phyloP scores from a whole-genome alignment of 805 yeast species.

The Saturnispora ahearnii region DNA sequence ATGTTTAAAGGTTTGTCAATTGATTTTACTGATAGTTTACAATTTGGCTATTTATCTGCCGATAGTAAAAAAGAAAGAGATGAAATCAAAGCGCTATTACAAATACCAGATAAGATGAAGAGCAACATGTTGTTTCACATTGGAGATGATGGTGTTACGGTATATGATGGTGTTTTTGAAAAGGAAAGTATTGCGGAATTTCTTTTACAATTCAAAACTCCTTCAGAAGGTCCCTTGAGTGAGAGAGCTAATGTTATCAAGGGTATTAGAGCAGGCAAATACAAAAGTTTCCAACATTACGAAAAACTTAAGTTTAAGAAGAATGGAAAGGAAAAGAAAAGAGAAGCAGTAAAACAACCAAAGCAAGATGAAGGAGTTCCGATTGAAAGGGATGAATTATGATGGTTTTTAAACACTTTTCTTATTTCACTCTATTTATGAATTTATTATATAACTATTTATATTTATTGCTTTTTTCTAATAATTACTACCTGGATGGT shows the following conservation, averaged over 20 bases:
- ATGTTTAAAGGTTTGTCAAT: constrained; percentile 58
- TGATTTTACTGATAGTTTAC: constrained; percentile 48
- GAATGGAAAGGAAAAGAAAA: constrained; percentile 8
- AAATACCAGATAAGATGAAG: constrained; percentile 11
- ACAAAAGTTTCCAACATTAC: constrained; percentile 18
- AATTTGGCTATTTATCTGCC: constrained; percentile 35
- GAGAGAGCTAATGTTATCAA: constrained; percentile 18
- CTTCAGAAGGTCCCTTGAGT: constrained; percentile 30
- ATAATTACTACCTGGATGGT: background rate
- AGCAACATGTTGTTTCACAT: constrained; percentile 22
- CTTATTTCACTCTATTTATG: background rate
- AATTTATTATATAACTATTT: background rate
- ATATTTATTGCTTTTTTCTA: too few relatives aligned
- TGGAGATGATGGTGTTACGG: constrained; percentile 14
- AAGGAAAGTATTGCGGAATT: constrained; percentile 28
- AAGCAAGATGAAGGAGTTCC: background rate
- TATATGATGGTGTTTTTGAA: constrained; percentile 21
- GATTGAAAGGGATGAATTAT: constrained; percentile 17
- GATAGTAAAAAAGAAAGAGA: constrained; percentile 13
- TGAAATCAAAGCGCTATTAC: constrained; percentile 6
- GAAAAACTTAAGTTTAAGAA: constrained; percentile 19
- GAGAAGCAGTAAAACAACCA: constrained; percentile 6
- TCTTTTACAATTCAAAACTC: constrained; percentile 24
- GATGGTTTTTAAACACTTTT: background rate
- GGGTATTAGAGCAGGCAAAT: constrained; percentile 18